A percentile compares a stretch with the other conserved stretches of the same genome.
These are phyloP conservation scores for Inga leiocalycina DNA, from an alignment of 306 rosid species.

Conservation along the genomic window DNA sequence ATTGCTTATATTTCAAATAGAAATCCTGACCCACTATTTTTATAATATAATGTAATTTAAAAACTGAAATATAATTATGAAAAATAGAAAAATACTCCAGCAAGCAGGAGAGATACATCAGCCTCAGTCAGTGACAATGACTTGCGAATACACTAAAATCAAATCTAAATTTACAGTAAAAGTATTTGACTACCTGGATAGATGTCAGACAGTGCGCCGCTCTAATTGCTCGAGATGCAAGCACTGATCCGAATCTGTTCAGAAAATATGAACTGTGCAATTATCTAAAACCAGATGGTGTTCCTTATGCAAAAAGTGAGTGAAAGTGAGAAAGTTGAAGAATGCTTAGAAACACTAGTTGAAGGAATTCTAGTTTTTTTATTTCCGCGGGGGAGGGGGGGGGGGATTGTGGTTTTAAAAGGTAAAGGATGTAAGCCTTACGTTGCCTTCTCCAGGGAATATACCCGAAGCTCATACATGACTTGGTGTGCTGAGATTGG, in stretches of 20 bases:
- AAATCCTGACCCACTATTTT: neutral
- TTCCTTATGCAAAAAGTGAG: neutral
- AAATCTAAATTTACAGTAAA: neutral
- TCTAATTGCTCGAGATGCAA: constrained; percentile 67
- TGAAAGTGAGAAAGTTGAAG: neutral
- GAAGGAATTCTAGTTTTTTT: neutral
- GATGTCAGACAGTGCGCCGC: constrained; percentile 88
- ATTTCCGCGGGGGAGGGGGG: neutral
- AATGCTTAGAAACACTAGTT: constrained; percentile 12
- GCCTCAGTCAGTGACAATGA: neutral
- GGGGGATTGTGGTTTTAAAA: neutral
- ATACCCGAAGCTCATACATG: constrained; percentile 73
- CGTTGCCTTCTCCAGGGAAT: constrained; percentile 80
- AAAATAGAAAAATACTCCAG: constrained; percentile 11
- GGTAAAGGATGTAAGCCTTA: constrained; percentile 39
- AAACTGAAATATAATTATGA: constrained; percentile 9
- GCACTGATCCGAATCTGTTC: constrained; percentile 65
- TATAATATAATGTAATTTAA: constrained; percentile 8
- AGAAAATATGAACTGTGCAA: constrained; percentile 12
- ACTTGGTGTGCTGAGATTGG: constrained; percentile 79
- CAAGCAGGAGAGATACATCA: neutral
- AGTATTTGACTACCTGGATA: constrained; percentile 60
- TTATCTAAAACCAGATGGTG: neutral
- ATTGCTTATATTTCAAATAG: constrained; percentile 9
- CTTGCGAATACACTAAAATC: neutral